phyloP scores from a whole-genome alignment of 257 asterid genomes.

The Schizonepeta tenuifolia region DNA sequence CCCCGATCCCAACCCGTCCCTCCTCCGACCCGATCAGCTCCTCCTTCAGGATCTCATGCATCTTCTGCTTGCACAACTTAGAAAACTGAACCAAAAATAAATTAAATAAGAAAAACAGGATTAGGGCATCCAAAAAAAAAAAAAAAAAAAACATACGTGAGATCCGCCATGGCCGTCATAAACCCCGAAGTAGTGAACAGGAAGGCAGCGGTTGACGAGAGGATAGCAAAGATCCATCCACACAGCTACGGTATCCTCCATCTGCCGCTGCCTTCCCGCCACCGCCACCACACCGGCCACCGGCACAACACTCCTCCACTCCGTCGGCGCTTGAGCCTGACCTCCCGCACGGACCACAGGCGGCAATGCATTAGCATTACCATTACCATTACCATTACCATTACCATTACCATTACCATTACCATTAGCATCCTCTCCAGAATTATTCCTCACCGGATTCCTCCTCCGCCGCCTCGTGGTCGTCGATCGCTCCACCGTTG shows the following conservation, averaged over 20 bases:
- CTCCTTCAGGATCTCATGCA: conserved; percentile 61
- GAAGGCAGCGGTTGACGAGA: conserved; percentile 24
- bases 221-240: conserved; percentile 33
- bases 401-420: too few relatives aligned
- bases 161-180: conserved; percentile 56
- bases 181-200: conserved; percentile 50
- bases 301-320: background rate
- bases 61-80: conserved; percentile 50
- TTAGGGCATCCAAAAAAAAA: too few relatives aligned
- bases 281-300: conserved; percentile 35
- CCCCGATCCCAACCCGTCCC: background rate
- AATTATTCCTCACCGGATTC: conserved; percentile 15
- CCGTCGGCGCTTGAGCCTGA: background rate
- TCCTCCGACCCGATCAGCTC: conserved; percentile 38
- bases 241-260: conserved; percentile 47
- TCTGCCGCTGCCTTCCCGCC: conserved; percentile 33
- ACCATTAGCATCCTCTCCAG: background rate
- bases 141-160: conserved; percentile 32
- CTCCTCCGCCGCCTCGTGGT: conserved; percentile 29
- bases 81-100: conserved; percentile 54
- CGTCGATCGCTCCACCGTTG: background rate
- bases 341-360: background rate
- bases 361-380: background rate
- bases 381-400: too few relatives aligned
- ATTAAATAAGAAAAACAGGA: background rate